These are phyloP conservation scores for Diplodia sapinea DNA, from an alignment of 2,329 filamentous ascomycete species.

Conservation along the genomic window DNA sequence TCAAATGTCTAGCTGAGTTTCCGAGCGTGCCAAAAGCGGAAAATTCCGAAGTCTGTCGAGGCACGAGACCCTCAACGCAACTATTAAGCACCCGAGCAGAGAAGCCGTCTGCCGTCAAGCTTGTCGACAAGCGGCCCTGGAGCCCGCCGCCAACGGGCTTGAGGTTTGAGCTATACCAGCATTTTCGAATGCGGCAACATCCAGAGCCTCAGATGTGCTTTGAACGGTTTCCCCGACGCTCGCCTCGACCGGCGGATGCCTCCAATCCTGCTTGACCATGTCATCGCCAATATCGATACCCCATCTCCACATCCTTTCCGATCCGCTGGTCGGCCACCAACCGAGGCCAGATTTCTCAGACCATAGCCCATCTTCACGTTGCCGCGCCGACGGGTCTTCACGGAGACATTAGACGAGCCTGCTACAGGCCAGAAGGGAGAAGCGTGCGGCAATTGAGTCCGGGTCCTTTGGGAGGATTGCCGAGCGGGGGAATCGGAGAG, in stretches of 20 bases:
- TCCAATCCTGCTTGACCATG: conserved; percentile 1
- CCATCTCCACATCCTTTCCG: not conserved
- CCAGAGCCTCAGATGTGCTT: not conserved
- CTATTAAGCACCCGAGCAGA: not conserved
- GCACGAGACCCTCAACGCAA: too few species aligned
- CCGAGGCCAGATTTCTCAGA: not conserved
- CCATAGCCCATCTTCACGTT: not conserved
- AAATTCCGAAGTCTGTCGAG: too few species aligned
- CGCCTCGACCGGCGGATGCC: not conserved
- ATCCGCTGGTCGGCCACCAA: not conserved
- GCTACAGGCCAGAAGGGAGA: not conserved
- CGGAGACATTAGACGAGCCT: not conserved
- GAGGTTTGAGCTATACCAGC: not conserved
- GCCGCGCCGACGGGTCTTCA: not conserved
- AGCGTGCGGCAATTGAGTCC: not conserved
- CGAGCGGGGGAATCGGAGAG: not conserved
- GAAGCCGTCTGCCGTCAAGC: not conserved
- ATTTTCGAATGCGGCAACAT: not conserved
- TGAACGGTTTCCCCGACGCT: not conserved
- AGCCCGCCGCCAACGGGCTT: not conserved
- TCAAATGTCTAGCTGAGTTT: too few species aligned
- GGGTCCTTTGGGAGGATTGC: not conserved
- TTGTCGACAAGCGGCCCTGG: not conserved
- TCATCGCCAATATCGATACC: not conserved
- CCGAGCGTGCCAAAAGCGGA: too few species aligned